Evolutionary conservation across 2,329 filamentous ascomycete species (phyloP).

Genomic region (Fusarium globosum): DNA sequence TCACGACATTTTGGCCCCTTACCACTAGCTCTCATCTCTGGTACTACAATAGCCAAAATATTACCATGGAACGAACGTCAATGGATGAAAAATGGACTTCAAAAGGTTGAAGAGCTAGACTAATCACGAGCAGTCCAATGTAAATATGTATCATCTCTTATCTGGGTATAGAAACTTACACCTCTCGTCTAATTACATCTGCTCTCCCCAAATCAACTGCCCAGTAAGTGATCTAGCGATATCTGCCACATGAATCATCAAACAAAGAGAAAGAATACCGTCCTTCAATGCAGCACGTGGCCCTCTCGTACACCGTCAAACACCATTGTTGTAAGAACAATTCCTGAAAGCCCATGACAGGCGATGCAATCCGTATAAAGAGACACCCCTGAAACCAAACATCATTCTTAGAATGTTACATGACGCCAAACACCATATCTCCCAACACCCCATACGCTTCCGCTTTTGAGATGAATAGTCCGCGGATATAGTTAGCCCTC

Average conservation of each 20-base stretch:
- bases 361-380: constrained; percentile 39
- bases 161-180: constrained; percentile 46
- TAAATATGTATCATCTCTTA: constrained; percentile 43
- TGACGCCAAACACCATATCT: constrained; percentile 48
- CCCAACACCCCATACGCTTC: constrained; percentile 37
- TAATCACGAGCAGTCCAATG: constrained; percentile 16
- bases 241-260: constrained; percentile 51
- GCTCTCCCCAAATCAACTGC: constrained; percentile 30
- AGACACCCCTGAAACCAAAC: constrained; percentile 40
- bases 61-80: constrained; percentile 63
- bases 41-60: constrained; percentile 79
- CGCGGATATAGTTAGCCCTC: constrained; percentile 68
- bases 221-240: constrained; percentile 36
- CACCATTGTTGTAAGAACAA: constrained; percentile 31
- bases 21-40: constrained; percentile 83
- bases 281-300: constrained; percentile 16
- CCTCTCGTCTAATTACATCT: constrained; percentile 52
- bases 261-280: constrained; percentile 42
- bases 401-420: constrained; percentile 43
- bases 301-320: constrained; percentile 28
- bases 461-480: constrained; percentile 44
- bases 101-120: constrained; percentile 45
- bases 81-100: constrained; percentile 61
- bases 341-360: constrained; percentile 28
- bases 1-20: constrained; percentile 88